Evolutionary conservation across 2,329 filamentous ascomycete species (phyloP).

Genomic region (Ciborinia camelliae): DNA sequence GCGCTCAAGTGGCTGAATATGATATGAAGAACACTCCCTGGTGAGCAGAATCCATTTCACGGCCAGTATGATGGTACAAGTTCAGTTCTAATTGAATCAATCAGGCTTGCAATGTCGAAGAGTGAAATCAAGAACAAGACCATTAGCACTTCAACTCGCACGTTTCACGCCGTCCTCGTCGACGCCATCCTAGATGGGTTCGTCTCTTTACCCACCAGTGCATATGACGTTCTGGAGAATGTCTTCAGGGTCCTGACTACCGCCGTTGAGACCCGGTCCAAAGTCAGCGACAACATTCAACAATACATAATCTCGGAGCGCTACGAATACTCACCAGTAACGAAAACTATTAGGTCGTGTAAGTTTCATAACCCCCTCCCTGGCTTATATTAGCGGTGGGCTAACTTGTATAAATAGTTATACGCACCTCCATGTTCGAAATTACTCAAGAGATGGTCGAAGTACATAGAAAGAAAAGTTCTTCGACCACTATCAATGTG

Average conservation of each 20-base stretch:
- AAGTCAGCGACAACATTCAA: neutral
- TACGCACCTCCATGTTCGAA: neutral
- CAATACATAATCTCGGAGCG: neutral
- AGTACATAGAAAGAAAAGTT: neutral
- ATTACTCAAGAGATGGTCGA: neutral
- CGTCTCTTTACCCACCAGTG: neutral
- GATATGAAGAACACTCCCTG: neutral
- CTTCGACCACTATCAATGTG: neutral
- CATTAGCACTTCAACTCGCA: neutral
- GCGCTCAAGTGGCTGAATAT: neutral
- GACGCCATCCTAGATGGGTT: neutral
- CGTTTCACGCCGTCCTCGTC: neutral
- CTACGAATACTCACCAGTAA: neutral
- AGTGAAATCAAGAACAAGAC: neutral
- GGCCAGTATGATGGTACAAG: neutral
- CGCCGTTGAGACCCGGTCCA: neutral
- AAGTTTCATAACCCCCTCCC: neutral
- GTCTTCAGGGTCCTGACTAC: neutral
- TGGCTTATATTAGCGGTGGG: neutral
- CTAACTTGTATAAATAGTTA: neutral
- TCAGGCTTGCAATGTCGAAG: neutral
- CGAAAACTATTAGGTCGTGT: neutral
- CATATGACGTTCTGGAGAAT: neutral
- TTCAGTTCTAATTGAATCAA: neutral
- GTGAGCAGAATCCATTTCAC: neutral